Evolutionary conservation across 805 yeast species (phyloP).

Genomic region (Metschnikowia reukaufii): DNA sequence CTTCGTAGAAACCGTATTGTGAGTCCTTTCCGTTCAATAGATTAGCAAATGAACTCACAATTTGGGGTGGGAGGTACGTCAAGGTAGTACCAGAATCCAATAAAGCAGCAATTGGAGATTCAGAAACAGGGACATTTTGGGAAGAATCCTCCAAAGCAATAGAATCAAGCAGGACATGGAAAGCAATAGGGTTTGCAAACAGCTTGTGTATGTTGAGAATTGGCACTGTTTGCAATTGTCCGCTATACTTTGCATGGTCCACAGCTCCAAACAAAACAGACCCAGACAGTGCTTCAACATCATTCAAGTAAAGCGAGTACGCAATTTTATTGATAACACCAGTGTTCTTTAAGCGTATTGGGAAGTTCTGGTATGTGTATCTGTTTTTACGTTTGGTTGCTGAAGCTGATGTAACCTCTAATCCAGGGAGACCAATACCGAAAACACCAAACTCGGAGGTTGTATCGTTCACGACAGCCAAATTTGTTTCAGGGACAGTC

Average conservation of each 20-base stretch:
- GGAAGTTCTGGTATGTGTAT: slow-evolving; percentile 61
- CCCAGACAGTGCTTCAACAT: too few species aligned
- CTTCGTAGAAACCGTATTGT: neutral
- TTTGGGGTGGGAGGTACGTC: slow-evolving; percentile 44
- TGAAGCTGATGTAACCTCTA: slow-evolving; percentile 55
- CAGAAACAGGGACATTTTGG: slow-evolving; percentile 3
- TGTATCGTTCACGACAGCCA: slow-evolving; percentile 71
- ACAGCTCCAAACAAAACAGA: too few species aligned
- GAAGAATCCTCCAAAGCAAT: too few species aligned
- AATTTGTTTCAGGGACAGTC: slow-evolving; percentile 49
- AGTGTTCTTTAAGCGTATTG: slow-evolving; percentile 53
- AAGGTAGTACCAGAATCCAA: too few species aligned
- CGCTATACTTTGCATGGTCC: slow-evolving; percentile 43
- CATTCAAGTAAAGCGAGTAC: too few species aligned
- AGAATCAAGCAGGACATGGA: slow-evolving; percentile 51
- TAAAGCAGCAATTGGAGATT: slow-evolving; percentile 9
- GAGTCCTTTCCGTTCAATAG: neutral
- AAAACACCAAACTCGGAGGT: slow-evolving; percentile 68
- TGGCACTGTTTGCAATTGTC: slow-evolving; percentile 34
- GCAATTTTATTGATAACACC: too few species aligned
- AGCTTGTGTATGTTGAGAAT: slow-evolving; percentile 34
- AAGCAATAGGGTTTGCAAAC: slow-evolving; percentile 36
- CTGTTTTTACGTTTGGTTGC: slow-evolving; percentile 3
- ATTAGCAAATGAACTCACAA: slow-evolving; percentile 21
- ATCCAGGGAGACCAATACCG: slow-evolving; percentile 67